These are phyloP conservation scores for Trypanosoma theileri DNA, from an alignment of 208 protist genomes.

Conservation along the genomic window DNA sequence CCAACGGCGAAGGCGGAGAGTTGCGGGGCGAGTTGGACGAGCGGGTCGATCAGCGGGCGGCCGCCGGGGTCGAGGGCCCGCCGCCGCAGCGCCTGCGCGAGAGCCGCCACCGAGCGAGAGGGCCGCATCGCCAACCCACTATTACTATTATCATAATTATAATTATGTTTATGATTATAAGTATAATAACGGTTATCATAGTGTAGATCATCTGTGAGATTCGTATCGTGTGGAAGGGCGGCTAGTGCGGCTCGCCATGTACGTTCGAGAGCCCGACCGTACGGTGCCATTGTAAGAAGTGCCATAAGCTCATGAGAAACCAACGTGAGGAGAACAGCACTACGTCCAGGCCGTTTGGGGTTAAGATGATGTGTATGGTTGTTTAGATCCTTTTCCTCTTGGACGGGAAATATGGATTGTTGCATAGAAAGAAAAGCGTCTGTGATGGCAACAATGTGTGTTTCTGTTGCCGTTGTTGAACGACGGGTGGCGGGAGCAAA, in stretches of 20 bases:
- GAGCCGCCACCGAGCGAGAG: constrained; percentile 1
- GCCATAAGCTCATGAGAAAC: constrained; percentile 49
- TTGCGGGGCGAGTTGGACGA: constrained; percentile 47
- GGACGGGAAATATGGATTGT: not conserved
- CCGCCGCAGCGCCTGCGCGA: constrained; percentile 15
- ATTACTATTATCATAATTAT: too few species aligned
- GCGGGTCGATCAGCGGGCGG: constrained; percentile 24
- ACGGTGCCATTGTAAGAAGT: constrained; percentile 36
- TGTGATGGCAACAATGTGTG: constrained; percentile 32
- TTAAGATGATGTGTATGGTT: too few species aligned
- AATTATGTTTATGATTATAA: too few species aligned
- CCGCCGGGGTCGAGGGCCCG: constrained; percentile 8
- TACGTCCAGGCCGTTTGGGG: too few species aligned
- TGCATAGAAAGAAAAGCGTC: constrained; percentile 26
- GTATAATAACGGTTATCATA: not conserved
- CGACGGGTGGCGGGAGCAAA: constrained; percentile 31
- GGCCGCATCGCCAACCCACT: too few species aligned
- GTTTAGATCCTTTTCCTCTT: too few species aligned
- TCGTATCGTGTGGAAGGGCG: constrained; percentile 21
- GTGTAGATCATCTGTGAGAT: not conserved
- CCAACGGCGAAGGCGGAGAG: constrained; percentile 50
- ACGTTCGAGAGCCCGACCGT: constrained; percentile 17
- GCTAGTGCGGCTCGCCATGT: constrained; percentile 57
- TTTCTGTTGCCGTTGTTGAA: constrained; percentile 9
- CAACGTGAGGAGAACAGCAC: constrained; percentile 47